Conservation (phyloP, 2,329 filamentous ascomycete genomes). For the Dactylellina parvicollis region DNA sequence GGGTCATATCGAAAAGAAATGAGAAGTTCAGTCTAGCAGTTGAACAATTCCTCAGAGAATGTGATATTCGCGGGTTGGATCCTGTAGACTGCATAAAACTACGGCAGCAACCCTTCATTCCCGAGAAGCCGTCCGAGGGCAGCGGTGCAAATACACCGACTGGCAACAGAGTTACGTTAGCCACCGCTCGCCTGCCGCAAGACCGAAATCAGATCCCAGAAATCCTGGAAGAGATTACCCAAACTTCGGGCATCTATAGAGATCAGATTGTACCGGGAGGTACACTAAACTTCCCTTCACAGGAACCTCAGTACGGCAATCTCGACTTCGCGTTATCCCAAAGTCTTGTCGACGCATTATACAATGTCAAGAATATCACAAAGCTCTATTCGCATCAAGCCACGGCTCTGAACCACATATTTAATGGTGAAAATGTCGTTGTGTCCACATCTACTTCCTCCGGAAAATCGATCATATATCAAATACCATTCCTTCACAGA, state of each 20-base stretch:
- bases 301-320: slow-evolving; percentile 82
- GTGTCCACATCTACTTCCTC: slow-evolving; percentile 95
- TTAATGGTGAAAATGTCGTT: slow-evolving; percentile 85
- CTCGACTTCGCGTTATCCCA: slow-evolving; percentile 88
- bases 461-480: slow-evolving; percentile 97
- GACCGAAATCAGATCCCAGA: slow-evolving; percentile 83
- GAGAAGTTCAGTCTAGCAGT: slow-evolving; percentile 81
- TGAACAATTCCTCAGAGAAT: slow-evolving; percentile 79
- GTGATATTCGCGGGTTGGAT: slow-evolving; percentile 72
- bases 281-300: slow-evolving; percentile 87
- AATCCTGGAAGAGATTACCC: slow-evolving; percentile 83
- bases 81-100: slow-evolving; percentile 73
- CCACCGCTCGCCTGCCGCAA: slow-evolving; percentile 78
- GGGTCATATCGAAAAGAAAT: slow-evolving; percentile 88
- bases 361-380: slow-evolving; percentile 87
- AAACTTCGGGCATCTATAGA: slow-evolving; percentile 81
- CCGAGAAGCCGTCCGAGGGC: slow-evolving; percentile 62
- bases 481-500: slow-evolving; percentile 87
- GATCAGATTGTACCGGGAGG: slow-evolving; percentile 93
- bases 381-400: slow-evolving; percentile 91
- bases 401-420: slow-evolving; percentile 87
- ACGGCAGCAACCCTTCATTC: slow-evolving; percentile 62
- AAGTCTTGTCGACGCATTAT: slow-evolving; percentile 91
- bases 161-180: slow-evolving; percentile 61
- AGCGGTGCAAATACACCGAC: background rate